A percentile compares a stretch with the other conserved stretches of the same genome.
Conservation (phyloP, 495 filamentous ascomycete genomes). For the Lasiosphaeris hirsuta region DNA sequence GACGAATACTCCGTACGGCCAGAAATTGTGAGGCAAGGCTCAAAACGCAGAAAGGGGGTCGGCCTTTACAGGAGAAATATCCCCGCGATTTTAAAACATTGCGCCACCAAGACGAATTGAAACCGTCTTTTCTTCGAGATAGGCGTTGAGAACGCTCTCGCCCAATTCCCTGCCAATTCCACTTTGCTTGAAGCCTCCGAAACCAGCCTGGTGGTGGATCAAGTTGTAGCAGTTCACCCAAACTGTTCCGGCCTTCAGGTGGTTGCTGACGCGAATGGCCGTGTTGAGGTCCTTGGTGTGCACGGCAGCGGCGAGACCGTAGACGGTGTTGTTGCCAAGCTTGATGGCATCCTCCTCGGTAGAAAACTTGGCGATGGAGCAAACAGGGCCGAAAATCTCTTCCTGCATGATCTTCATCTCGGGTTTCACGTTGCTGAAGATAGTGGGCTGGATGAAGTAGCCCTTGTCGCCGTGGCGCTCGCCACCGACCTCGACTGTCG, state of each 20-base stretch:
- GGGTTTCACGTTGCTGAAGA: slow-evolving; percentile 83
- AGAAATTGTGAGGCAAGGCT: too few species aligned
- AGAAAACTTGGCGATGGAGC: slow-evolving; percentile 91
- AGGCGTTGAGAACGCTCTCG: slow-evolving; percentile 88
- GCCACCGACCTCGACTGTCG: slow-evolving; percentile 80
- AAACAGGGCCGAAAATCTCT: slow-evolving; percentile 97
- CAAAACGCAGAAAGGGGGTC: neutral
- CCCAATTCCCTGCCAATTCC: slow-evolving; percentile 94
- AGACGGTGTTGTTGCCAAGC: slow-evolving; percentile 76
- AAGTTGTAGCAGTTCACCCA: slow-evolving; percentile 71
- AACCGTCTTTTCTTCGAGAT: slow-evolving; percentile 72
- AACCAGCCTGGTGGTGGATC: slow-evolving; percentile 71
- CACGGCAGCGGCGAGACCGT: slow-evolving; percentile 86
- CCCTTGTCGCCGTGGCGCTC: slow-evolving; percentile 84
- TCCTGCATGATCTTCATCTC: slow-evolving; percentile 99
- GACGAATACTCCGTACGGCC: too few species aligned
- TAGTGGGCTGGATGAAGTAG: slow-evolving; percentile 97
- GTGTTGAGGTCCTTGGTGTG: slow-evolving; percentile 95
- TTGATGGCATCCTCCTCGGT: slow-evolving; percentile 79
- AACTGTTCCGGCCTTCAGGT: slow-evolving; percentile 82
- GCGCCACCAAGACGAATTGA: slow-evolving; percentile 37
- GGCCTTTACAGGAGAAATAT: neutral
- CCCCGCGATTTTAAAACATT: slow-evolving; percentile 12
- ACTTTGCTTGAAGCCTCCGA: slow-evolving; percentile 90
- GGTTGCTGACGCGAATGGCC: slow-evolving; percentile 81